phyloP scores from a whole-genome alignment of 495 filamentous ascomycete species.

The Penicillium robsamsonii region DNA sequence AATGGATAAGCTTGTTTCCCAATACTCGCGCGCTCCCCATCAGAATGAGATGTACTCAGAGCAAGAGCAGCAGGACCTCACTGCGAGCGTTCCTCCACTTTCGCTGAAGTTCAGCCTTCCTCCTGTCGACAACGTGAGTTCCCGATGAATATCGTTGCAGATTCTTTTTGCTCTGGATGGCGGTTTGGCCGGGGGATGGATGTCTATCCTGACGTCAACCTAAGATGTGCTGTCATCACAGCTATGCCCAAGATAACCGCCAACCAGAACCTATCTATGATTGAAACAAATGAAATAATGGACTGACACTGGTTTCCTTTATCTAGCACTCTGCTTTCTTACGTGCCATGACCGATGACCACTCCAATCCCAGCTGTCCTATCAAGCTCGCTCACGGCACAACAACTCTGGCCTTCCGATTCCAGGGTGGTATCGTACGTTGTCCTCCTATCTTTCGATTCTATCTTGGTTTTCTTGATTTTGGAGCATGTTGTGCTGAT shows the following conservation, averaged over 20 bases:
- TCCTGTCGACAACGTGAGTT: slow-evolving; percentile 82
- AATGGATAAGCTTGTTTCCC: slow-evolving; percentile 93
- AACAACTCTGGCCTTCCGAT: slow-evolving; percentile 96
- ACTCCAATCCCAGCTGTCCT: slow-evolving; percentile 90
- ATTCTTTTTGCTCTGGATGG: slow-evolving; percentile 5
- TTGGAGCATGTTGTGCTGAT: background rate
- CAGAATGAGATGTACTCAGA: slow-evolving; percentile 68
- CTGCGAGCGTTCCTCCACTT: slow-evolving; percentile 63
- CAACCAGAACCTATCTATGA: background rate
- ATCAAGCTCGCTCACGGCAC: slow-evolving; percentile 99
- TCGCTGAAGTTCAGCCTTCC: slow-evolving; percentile 91
- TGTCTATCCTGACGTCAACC: slow-evolving; percentile 12
- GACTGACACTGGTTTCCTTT: slow-evolving; percentile 4
- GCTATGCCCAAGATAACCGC: slow-evolving; percentile 9
- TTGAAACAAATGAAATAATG: background rate
- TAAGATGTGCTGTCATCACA: slow-evolving; percentile 6
- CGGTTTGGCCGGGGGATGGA: background rate
- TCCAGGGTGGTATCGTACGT: slow-evolving; percentile 85
- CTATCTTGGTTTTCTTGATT: background rate
- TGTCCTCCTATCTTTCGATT: slow-evolving; percentile 1
- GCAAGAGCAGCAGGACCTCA: slow-evolving; percentile 74
- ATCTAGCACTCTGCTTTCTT: slow-evolving; percentile 85
- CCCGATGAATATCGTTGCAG: background rate
- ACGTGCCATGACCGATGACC: slow-evolving; percentile 94
- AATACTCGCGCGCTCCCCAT: slow-evolving; percentile 74